Conservation (phyloP, 345 rosid species). For the Gossypium mustelinum region DNA sequence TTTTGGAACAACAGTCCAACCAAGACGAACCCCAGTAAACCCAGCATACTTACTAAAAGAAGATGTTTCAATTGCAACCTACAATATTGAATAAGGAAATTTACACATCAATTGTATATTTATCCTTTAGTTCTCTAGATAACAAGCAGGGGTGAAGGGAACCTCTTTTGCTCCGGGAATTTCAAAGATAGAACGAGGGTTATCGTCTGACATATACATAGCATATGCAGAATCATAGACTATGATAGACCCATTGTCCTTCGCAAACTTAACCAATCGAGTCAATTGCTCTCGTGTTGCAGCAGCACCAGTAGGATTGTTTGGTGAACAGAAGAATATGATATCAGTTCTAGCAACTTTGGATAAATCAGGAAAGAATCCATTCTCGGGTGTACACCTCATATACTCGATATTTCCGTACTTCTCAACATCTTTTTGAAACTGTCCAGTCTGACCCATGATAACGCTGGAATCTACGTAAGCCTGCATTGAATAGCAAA, state of each 20-base stretch:
- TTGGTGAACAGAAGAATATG: slow-evolving; percentile 94
- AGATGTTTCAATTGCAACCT: slow-evolving; percentile 91
- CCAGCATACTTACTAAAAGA: slow-evolving; percentile 97
- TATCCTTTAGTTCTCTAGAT: not conserved
- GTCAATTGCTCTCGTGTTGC: slow-evolving; percentile 86
- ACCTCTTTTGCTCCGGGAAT: slow-evolving; percentile 99
- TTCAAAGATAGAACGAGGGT: slow-evolving; percentile 85
- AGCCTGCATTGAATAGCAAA: slow-evolving; percentile 48
- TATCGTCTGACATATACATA: slow-evolving; percentile 75
- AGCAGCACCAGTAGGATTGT: slow-evolving; percentile 92
- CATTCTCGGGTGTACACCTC: slow-evolving; percentile 93
- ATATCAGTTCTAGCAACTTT: slow-evolving; percentile 66
- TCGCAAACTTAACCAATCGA: slow-evolving; percentile 73
- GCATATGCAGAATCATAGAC: slow-evolving; percentile 96
- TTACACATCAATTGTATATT: not conserved
- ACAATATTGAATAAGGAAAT: slow-evolving; percentile 9
- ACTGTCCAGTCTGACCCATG: slow-evolving; percentile 88
- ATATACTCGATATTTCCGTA: slow-evolving; percentile 80
- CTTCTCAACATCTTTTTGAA: slow-evolving; percentile 57
- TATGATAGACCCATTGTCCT: slow-evolving; percentile 84
- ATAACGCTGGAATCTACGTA: slow-evolving; percentile 96
- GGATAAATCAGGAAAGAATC: slow-evolving; percentile 88
- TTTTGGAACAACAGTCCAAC: slow-evolving; percentile 92
- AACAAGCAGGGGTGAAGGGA: not conserved
- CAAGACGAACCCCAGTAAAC: slow-evolving; percentile 92